Base-by-base conservation (phyloP, 805 yeast genomes). In the Candida awuae region DNA sequence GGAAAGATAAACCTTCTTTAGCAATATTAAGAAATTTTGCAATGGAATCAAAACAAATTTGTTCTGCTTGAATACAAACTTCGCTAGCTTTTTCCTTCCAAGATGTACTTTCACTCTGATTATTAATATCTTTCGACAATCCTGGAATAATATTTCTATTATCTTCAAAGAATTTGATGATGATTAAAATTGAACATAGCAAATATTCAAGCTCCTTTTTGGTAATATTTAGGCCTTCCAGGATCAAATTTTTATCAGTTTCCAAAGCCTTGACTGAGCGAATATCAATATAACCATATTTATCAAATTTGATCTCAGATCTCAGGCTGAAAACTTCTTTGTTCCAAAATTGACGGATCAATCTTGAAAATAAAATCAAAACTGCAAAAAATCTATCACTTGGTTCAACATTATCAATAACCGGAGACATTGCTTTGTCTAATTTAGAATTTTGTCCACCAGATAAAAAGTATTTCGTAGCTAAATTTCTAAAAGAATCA, bases 331-430 rank as follows among this genome's bases (percentile, higher is more conserved):
- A 84, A 3, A 88, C 82, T 38, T 75, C 79, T 26, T 66, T 66
- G 39, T 69, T 70, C 99, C 99, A 92, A 34, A 77, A 67, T 15
- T 78, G 80, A 46, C 94, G 72, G 46, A 90, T 75, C 14, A 88
- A 59, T 49, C 97, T 73, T 1, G 95, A 72, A 23, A 87, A 66
- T 42, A 87, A 72, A 19, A 86, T 69, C 12, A 90, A 80, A 14
- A 85, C 74, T 34, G 96, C 97, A 56, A 85, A 88, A 52, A 88
- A 87, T 49, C 96, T 68, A 50, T 95, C 94, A 61, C 95, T 84
- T 44, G 92, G 70, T 22, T 84, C 76, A n/a, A 90, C 95, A 56
- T 79, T 80, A 46, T 80, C 84, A 35, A 80, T 68, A 27, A 73
- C 35, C 52, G 72, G 56, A 48, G 70, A 44, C 49, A 47, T 29